Evolutionary conservation across 2,329 filamentous ascomycete genomes (phyloP), one percentile per base, ranked within the genome.

Genomic region (Colletotrichum spinosum): DNA sequence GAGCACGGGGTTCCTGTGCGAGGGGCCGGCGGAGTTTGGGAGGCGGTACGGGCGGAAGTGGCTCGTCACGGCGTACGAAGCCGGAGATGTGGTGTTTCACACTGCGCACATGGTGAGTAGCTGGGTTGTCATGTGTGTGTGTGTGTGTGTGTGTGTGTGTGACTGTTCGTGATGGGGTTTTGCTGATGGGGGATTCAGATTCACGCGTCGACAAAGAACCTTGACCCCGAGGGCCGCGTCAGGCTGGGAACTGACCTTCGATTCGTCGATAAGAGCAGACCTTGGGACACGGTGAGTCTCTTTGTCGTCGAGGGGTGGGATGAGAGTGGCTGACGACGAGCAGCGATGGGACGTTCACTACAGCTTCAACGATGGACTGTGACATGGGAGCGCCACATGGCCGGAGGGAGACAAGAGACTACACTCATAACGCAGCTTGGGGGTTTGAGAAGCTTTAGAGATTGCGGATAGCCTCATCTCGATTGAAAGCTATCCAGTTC

Each of bases 141-240:
- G 8, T 12, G 13, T 17, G 17, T 12, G 8, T 12, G 13, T 1
- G 17, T 17, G 17, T 17, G 17, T 17, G 17, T 12, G 8, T 12
- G 13, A 12, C 34, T 33, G 11, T n/a, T 2, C 15, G 8, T 1
- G 13, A 9, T 17, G 17, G 17, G 17, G 4, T n/a, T 35, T 0
- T 4, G 44, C 44, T 46, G 44, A 46, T 50, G 42, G 25, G 2
- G 1, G 7, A 2, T 13, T 1, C 33, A 58, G 60, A 58, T 88
- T 15, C 86, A 88, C 70, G 84, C 86, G 0, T 87, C 84, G 2
- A 86, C 83, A 0, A 77, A 86, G 61, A 88, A 88, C 55, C 77
- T 83, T 51, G 84, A 87, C 48, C 78, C 79, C 0, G 75, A 82
- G 6, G 82, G 83, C 58, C 72, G 82, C 1, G 87, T 88, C 52